A percentile compares a stretch with the other conserved stretches of the same genome.
Evolutionary conservation across 208 protist species (phyloP).

Genomic region (Leishmania guyanensis): DNA sequence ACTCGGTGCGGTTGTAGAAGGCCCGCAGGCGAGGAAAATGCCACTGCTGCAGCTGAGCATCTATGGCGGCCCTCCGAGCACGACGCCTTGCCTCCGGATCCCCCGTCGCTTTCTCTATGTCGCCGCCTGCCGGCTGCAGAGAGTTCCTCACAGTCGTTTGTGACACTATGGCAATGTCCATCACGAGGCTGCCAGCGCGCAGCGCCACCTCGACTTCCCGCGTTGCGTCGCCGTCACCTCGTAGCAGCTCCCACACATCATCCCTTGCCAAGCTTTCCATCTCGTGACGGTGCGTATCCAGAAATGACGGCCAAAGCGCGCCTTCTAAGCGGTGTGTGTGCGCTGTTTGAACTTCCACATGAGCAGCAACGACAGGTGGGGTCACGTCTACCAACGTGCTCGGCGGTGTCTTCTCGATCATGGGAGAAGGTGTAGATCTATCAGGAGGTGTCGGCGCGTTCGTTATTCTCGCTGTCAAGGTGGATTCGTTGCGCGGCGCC

Average conservation of each 20-base stretch:
- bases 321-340: conserved; percentile 26
- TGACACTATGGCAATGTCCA: conserved; percentile 17
- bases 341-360: conserved; percentile 3
- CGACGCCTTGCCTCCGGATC: neutral
- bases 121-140: neutral
- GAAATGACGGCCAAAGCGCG: conserved; percentile 26
- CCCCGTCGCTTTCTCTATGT: no score
- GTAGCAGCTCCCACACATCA: conserved; percentile 30
- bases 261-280: conserved; percentile 18
- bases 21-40: conserved; percentile 23
- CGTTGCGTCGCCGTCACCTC: neutral
- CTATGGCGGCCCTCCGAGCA: neutral
- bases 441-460: neutral
- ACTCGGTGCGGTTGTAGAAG: conserved; percentile 16
- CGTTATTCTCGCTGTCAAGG: neutral
- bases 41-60: conserved; percentile 13
- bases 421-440: neutral
- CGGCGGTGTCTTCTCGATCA: neutral
- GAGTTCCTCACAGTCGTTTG: neutral
- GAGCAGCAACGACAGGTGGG: neutral
- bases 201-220: conserved; percentile 15
- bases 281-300: conserved; percentile 9
- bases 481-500: neutral
- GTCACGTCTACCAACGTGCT: neutral
- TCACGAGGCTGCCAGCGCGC: conserved; percentile 25